Conservation (phyloP, 306 rosid genomes). For the Cajanus cajan region DNA sequence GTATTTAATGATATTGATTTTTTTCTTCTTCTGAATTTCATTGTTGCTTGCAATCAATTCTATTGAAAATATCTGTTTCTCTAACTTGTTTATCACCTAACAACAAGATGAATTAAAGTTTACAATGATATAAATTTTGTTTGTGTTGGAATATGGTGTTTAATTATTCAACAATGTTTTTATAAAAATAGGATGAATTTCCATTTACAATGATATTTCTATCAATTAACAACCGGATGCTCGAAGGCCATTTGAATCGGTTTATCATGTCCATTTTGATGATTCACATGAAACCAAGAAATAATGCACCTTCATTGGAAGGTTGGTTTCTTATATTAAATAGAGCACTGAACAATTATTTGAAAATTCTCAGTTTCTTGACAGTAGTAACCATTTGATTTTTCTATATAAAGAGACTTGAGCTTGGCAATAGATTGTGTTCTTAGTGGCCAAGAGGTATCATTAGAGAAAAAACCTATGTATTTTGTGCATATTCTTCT, state of each 20-base stretch:
- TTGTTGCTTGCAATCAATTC: conserved; percentile 16
- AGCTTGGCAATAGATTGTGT: conserved; percentile 78
- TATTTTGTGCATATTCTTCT: conserved; percentile 20
- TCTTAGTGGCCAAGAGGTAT: conserved; percentile 71
- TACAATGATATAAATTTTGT: neutral
- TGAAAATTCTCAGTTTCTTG: conserved; percentile 23
- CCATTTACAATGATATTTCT: conserved; percentile 3
- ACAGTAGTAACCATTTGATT: conserved; percentile 23
- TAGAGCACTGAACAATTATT: neutral
- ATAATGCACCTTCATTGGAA: conserved; percentile 68
- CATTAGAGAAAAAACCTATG: conserved; percentile 71
- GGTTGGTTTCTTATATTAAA: conserved; percentile 47
- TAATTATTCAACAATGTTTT: neutral
- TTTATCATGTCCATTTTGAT: conserved; percentile 88
- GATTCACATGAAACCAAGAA: conserved; percentile 91
- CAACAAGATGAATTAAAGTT: conserved; percentile 12
- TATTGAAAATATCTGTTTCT: neutral
- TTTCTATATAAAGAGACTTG: conserved; percentile 54
- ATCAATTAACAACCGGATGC: conserved; percentile 61
- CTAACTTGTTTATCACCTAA: neutral
- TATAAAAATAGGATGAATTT: too few relatives aligned
- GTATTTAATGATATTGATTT: neutral
- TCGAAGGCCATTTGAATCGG: conserved; percentile 88
- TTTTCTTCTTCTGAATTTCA: neutral
- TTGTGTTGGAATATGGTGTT: neutral